Conservation (phyloP, 768 basidiomycete genomes). For the Cyclocybe aegerita region DNA sequence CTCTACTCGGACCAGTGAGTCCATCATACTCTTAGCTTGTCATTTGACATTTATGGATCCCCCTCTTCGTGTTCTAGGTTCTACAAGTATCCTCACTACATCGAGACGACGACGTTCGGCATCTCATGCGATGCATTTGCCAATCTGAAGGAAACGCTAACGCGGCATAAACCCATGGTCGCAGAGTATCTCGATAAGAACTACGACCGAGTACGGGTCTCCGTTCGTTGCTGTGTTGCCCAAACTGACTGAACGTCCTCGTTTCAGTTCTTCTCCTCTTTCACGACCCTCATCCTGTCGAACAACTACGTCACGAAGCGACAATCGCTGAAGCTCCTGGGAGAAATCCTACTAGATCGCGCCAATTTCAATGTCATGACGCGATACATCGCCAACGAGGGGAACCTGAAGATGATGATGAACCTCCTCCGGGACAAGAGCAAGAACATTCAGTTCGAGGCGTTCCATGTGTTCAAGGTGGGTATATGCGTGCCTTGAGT, state of each 20-base stretch:
- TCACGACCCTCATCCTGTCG: constrained; percentile 89
- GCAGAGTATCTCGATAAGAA: constrained; percentile 96
- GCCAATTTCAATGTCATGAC: constrained; percentile 99
- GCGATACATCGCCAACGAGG: constrained; percentile 91
- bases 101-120: constrained; percentile 97
- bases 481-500: constrained; percentile 13
- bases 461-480: constrained; percentile 99
- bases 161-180: constrained; percentile 97
- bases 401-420: constrained; percentile 99
- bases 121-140: constrained; percentile 98
- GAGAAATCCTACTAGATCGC: constrained; percentile 96
- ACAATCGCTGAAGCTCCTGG: constrained; percentile 95
- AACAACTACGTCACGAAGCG: constrained; percentile 99
- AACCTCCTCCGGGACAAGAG: constrained; percentile 97
- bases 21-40: constrained; percentile 2
- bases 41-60: neutral
- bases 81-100: constrained; percentile 94
- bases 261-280: constrained; percentile 90
- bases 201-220: constrained; percentile 79
- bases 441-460: constrained; percentile 99
- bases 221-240: constrained; percentile 7
- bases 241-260: constrained; percentile 4
- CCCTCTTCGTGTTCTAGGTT: constrained; percentile 54
- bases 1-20: constrained; percentile 93
- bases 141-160: constrained; percentile 96